Percentiles rank a stretch among this genome's conserved stretches.
Conservation (phyloP, 495 filamentous ascomycete species). For the Lichenothelia convexa region DNA sequence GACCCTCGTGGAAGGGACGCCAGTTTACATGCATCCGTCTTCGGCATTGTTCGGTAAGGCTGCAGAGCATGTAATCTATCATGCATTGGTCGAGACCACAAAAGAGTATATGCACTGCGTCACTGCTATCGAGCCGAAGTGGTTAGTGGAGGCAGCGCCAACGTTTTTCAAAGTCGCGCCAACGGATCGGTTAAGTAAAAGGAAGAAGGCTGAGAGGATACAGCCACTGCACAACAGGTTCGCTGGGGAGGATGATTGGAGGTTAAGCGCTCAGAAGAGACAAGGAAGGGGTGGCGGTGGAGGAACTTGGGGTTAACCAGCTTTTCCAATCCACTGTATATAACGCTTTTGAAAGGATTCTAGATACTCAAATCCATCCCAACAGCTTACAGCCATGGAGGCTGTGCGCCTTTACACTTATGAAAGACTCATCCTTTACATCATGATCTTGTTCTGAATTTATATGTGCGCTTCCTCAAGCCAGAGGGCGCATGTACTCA, state of each 20-base stretch:
- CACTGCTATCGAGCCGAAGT: slow-evolving; percentile 83
- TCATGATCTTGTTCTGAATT: too few species aligned
- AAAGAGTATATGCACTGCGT: slow-evolving; percentile 97
- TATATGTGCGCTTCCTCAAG: too few species aligned
- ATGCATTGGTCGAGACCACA: slow-evolving; percentile 72
- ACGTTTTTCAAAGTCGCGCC: slow-evolving; percentile 97
- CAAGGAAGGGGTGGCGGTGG: slow-evolving; percentile 81
- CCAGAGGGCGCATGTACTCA: too few species aligned
- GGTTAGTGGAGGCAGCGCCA: slow-evolving; percentile 79
- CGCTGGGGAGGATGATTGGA: slow-evolving; percentile 82
- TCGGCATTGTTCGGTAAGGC: slow-evolving; percentile 89
- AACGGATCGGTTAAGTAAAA: slow-evolving; percentile 69
- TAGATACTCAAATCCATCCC: too few species aligned
- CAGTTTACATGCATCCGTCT: slow-evolving; percentile 82
- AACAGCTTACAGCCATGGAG: too few species aligned
- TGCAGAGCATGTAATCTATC: slow-evolving; percentile 88
- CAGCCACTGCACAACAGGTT: slow-evolving; percentile 89
- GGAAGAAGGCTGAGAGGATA: slow-evolving; percentile 87
- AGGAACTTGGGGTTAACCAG: slow-evolving; percentile 90
- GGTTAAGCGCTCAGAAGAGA: slow-evolving; percentile 71
- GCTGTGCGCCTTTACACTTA: too few species aligned
- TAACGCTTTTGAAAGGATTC: too few species aligned
- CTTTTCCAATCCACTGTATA: too few species aligned
- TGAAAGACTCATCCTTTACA: too few species aligned
- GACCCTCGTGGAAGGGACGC: slow-evolving; percentile 85